Base-by-base conservation (phyloP, 192 early-diverging fungal genomes). In the Mortierella alpina region DNA sequence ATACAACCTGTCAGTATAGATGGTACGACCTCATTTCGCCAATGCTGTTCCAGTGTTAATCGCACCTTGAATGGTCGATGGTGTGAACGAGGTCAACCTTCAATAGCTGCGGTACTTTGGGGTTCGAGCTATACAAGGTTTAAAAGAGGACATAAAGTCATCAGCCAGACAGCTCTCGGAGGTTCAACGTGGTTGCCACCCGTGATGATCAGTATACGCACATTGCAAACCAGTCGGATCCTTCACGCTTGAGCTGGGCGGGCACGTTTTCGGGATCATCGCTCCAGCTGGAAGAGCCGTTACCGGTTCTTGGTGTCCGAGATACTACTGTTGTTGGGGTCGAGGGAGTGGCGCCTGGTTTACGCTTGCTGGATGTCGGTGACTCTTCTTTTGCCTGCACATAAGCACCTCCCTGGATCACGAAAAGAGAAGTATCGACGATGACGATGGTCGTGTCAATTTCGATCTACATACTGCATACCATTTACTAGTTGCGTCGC, bases 211-310 rank as follows among this genome's bases (percentile, higher is more conserved):
- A 63, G 20, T n/a, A 13, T 2, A 75, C 84, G 59, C 82, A 89
- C 88, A 97, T 88, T 41, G 93, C 95, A 84, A 93, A 91, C 95
- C 95, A 98, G 84, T 98, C 96, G 4, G 82, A 59, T 45, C 94
- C 93, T 80, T 96, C 94, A 49, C 88, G 92, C 83, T 94, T 95
- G 76, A 92, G 56, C 66, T 88, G 90, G 13, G 91, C 81, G 1
- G 92, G 93, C 17, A 93, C 90, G 40, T 83, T 90, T 41, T 95
- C 94, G 7, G 91, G 92, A 83, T 95, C 93, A 59, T 75, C 80
- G 52, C 73, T 74, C 71, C 74, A 79, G 72, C 55, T 80, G 63
- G 50, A 49, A 48, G 64, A 70, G 31, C 59, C 51, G 18, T 57
- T 56, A 39, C 56, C 68, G 45, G 55, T 51, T 68, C 61, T 70